phyloP scores from a whole-genome alignment of 148 eudicot genomes.

The Diospyros lotus region DNA sequence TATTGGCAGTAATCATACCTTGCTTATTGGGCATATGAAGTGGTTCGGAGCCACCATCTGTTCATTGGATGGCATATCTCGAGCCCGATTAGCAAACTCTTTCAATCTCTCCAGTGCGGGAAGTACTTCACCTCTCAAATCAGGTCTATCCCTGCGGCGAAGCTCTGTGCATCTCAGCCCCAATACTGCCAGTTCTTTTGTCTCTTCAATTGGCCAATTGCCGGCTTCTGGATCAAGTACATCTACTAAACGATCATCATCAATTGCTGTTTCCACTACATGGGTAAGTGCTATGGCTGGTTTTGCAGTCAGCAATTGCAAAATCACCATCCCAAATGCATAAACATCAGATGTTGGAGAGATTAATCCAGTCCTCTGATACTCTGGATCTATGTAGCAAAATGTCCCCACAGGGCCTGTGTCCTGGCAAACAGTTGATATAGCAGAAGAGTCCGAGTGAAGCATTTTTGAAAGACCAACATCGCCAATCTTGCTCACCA shows the following conservation, averaged over 20 bases:
- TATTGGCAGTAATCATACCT: slow-evolving; percentile 34
- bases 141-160: slow-evolving; percentile 65
- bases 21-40: slow-evolving; percentile 80
- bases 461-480: slow-evolving; percentile 79
- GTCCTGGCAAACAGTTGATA: slow-evolving; percentile 47
- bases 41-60: slow-evolving; percentile 50
- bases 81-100: slow-evolving; percentile 54
- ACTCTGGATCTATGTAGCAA: slow-evolving; percentile 91
- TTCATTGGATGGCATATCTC: slow-evolving; percentile 24
- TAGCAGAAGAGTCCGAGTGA: slow-evolving; percentile 26
- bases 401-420: slow-evolving; percentile 76
- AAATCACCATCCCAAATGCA: slow-evolving; percentile 76
- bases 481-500: slow-evolving; percentile 91
- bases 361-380: slow-evolving; percentile 64
- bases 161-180: slow-evolving; percentile 81
- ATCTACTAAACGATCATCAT: slow-evolving; percentile 35
- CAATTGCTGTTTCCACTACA: slow-evolving; percentile 58
- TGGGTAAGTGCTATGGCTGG: slow-evolving; percentile 52
- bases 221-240: slow-evolving; percentile 68
- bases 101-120: slow-evolving; percentile 68
- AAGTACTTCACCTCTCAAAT: slow-evolving; percentile 51
- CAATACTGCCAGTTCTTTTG: slow-evolving; percentile 54
- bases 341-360: slow-evolving; percentile 69
- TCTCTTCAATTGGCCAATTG: slow-evolving; percentile 75
- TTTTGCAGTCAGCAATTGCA: slow-evolving; percentile 75